Evolutionary conservation across 1,284 basidiomycete species (phyloP).

Genomic region (Papiliotrema terrestris): DNA sequence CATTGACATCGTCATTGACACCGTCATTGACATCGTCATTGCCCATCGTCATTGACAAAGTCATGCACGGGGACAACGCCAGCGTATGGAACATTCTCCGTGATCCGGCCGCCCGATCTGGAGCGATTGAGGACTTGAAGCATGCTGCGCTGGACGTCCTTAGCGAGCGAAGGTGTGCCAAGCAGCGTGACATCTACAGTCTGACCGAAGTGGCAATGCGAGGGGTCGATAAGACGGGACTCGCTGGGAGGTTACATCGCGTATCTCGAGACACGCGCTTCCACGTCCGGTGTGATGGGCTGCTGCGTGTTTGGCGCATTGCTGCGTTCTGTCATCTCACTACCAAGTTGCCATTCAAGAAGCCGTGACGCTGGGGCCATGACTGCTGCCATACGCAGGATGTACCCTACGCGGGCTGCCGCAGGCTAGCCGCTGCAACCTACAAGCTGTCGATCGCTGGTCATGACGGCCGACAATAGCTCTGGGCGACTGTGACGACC

Average conservation of each 20-base stretch:
- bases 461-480: neutral
- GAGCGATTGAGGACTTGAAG: neutral
- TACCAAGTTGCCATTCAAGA: slow-evolving; percentile 6
- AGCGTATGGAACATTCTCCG: slow-evolving; percentile 12
- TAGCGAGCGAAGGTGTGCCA: neutral
- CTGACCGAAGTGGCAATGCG: neutral
- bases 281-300: slow-evolving; percentile 6
- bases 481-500: slow-evolving; percentile 12
- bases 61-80: slow-evolving; percentile 16
- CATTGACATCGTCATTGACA: too few species aligned
- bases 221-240: neutral
- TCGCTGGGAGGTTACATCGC: neutral
- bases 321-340: slow-evolving; percentile 8
- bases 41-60: slow-evolving; percentile 1
- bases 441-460: too few species aligned
- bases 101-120: neutral
- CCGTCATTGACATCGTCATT: too few species aligned
- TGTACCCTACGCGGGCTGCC: slow-evolving; percentile 7
- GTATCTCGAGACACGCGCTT: slow-evolving; percentile 13
- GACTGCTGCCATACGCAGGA: slow-evolving; percentile 10
- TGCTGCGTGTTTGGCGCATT: slow-evolving; percentile 3
- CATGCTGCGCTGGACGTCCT: neutral
- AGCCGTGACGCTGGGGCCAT: slow-evolving; percentile 1
- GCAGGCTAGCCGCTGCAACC: too few species aligned
- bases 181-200: slow-evolving; percentile 1